phyloP scores from a whole-genome alignment of 2,329 filamentous ascomycete genomes.

The Fusarium sp. region DNA sequence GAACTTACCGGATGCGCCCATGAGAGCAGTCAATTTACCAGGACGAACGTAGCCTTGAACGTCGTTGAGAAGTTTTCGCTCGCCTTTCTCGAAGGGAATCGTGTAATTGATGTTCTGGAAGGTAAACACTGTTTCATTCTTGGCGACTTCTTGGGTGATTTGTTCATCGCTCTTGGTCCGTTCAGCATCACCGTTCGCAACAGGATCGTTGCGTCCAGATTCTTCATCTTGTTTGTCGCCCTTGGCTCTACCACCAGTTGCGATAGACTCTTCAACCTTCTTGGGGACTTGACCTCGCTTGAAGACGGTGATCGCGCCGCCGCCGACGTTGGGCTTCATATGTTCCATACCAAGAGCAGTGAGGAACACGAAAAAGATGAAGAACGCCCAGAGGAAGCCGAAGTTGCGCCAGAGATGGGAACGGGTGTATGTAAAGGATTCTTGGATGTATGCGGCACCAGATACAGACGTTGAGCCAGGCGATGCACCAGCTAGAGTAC shows the following conservation, averaged over 20 bases:
- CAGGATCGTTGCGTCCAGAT: constrained; percentile 45
- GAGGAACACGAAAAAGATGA: constrained; percentile 76
- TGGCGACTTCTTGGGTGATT: constrained; percentile 59
- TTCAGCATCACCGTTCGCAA: constrained; percentile 23
- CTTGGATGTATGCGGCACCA: constrained; percentile 66
- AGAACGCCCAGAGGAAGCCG: constrained; percentile 80
- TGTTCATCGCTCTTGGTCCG: constrained; percentile 45
- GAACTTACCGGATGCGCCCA: constrained; percentile 65
- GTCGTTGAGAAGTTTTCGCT: constrained; percentile 76
- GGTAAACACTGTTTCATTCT: constrained; percentile 69
- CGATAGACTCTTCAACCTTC: constrained; percentile 65
- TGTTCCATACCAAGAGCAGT: constrained; percentile 77
- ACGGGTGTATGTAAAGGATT: constrained; percentile 64
- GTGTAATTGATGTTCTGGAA: constrained; percentile 63
- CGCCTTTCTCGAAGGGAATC: constrained; percentile 67
- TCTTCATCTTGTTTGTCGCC: constrained; percentile 64
- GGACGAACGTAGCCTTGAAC: constrained; percentile 88
- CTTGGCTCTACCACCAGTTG: constrained; percentile 55
- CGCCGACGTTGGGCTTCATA: constrained; percentile 69
- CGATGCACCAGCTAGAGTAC: constrained; percentile 60
- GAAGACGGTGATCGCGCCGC: constrained; percentile 68
- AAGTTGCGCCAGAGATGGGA: constrained; percentile 79
- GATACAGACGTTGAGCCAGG: constrained; percentile 58
- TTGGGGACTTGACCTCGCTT: constrained; percentile 73
- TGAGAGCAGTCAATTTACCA: constrained; percentile 81